Percentiles rank a stretch among this genome's conserved stretches.
Conservation (phyloP, 2,329 filamentous ascomycete genomes). For the Aspergillus puulaauensis region DNA sequence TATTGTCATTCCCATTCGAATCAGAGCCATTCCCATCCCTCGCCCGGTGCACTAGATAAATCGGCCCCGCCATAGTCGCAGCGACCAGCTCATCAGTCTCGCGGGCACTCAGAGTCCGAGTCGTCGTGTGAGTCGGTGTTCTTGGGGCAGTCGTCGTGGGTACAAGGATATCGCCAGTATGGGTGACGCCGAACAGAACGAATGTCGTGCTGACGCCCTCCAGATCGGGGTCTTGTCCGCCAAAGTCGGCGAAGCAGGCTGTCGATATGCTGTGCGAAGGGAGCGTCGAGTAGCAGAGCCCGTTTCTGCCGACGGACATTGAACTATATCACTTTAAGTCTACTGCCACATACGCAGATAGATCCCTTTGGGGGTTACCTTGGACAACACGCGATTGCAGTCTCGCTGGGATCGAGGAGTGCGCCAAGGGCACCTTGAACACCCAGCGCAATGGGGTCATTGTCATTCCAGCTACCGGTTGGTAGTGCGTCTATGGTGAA, state of each 20-base stretch:
- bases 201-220: neutral
- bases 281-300: constrained; percentile 2
- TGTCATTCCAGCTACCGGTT: neutral
- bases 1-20: neutral
- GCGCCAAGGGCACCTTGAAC: neutral
- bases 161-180: neutral
- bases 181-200: neutral
- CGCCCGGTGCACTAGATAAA: neutral
- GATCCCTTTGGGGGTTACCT: neutral
- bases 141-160: neutral
- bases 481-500: neutral
- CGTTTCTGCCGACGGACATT: constrained; percentile 1
- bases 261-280: neutral
- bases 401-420: constrained; percentile 5
- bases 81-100: neutral
- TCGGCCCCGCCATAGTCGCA: neutral
- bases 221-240: neutral
- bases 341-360: neutral
- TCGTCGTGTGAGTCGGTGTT: neutral
- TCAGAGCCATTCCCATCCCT: neutral
- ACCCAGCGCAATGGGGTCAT: neutral
- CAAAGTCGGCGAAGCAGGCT: neutral
- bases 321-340: neutral
- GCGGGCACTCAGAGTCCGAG: neutral
- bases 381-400: constrained; percentile 10